Base-by-base conservation (phyloP, 495 filamentous ascomycete species). In the Emericellopsis terricola region DNA sequence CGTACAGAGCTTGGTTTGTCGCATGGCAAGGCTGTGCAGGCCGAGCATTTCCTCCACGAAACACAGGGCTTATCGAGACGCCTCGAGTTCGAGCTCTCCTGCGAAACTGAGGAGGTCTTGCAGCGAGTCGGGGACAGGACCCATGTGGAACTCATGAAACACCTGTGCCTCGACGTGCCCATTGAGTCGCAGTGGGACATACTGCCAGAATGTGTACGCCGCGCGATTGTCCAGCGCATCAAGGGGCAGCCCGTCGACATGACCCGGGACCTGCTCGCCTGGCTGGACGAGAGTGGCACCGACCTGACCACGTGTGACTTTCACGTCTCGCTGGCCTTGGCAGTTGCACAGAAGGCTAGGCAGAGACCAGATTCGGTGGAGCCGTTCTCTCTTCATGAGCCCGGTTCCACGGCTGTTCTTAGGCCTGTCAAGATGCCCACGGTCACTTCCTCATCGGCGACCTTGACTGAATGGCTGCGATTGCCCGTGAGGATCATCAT, bases 111-210 rank as follows among this genome's bases (percentile, higher is more conserved):
- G 9, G 8, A 11, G 2, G 14, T 28, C 3, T n/a, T 47, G 10
- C 16, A 24, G n/a, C n/a, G 21, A 7, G 29, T 44, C 17, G 27
- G 29, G 16, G 23, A 29, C 15, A 13, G 15, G 1, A 36, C 35
- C 14, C 41, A 40, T 16, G n/a, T 14, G 2, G 16, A 27, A 9
- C 34, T 50, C 1, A 20, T 48, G 21, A 33, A 37, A 2, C 40
- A 45, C 8, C 36, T 50, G 1, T 48, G 47, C 23, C 27, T 50
- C 2, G 40, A 34, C 2, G 16, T 41, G 4, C 28, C 42, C 9
- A 36, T 48, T 17, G 42, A 50, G 15, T 26, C 18, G 1, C 24
- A 39, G 19, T 50, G 47, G 47, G 26, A 35, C 8, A 15, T 19
- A 0, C 23, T 50, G 8, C 33, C 37, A 4, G 29, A 11, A 4